These are phyloP conservation scores for Irpex rosettiformis DNA, from an alignment of 1,284 basidiomycete genomes.

Conservation along the genomic window DNA sequence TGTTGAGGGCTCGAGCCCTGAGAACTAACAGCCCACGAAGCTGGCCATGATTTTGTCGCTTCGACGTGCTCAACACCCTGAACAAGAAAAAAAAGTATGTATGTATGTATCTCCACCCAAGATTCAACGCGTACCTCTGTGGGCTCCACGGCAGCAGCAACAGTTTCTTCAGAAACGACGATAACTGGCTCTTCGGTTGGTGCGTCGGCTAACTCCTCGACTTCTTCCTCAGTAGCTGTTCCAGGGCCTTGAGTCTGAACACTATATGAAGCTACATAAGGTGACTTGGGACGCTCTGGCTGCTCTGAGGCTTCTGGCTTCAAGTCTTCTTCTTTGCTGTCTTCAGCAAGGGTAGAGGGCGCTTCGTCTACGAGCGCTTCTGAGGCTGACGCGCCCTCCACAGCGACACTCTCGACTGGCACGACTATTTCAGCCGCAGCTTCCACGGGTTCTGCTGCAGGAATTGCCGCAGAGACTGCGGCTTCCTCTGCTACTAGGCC, in stretches of 20 bases:
- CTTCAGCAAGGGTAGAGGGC: too few relatives aligned
- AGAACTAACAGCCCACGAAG: constrained; percentile 17
- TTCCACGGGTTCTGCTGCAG: neutral
- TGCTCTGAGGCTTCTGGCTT: constrained; percentile 1
- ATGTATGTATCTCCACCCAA: too few relatives aligned
- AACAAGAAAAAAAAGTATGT: too few relatives aligned
- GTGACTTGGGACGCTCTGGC: constrained; percentile 33
- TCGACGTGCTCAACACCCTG: neutral
- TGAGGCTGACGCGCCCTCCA: neutral
- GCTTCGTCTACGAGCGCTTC: neutral
- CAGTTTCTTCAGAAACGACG: constrained; percentile 9
- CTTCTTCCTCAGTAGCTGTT: constrained; percentile 19
- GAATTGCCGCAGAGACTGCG: neutral
- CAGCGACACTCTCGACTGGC: neutral
- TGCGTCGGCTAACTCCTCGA: constrained; percentile 25
- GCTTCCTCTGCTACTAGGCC: neutral
- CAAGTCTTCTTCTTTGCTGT: neutral
- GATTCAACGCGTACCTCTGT: neutral
- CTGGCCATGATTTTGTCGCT: constrained; percentile 5
- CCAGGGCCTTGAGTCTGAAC: constrained; percentile 35
- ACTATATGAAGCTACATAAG: constrained; percentile 42
- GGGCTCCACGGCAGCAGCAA: constrained; percentile 8
- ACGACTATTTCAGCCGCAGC: neutral
- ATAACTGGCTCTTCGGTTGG: constrained; percentile 17
- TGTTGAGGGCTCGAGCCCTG: constrained; percentile 17